Evolutionary conservation across 2,329 filamentous ascomycete genomes (phyloP).

Genomic region (Aspergillus uvarum): DNA sequence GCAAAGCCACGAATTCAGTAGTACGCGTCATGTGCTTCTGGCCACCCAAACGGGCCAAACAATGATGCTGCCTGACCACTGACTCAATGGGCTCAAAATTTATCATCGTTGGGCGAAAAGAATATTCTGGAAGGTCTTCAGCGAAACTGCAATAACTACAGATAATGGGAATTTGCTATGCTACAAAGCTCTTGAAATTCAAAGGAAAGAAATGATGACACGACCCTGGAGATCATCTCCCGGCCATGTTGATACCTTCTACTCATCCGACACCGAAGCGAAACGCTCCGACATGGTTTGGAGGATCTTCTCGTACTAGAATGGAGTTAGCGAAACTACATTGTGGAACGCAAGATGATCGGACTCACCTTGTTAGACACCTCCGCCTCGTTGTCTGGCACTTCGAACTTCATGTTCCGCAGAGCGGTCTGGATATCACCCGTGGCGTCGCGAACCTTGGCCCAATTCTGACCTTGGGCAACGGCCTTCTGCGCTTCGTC

Average conservation of each 20-base stretch:
- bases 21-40: conserved; percentile 21
- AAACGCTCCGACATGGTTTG: conserved; percentile 97
- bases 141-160: conserved; percentile 33
- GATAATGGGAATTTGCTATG: conserved; percentile 35
- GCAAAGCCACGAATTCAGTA: not conserved
- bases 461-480: conserved; percentile 85
- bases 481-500: conserved; percentile 97
- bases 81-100: not conserved
- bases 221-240: not conserved
- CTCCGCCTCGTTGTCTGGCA: conserved; percentile 77
- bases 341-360: not conserved
- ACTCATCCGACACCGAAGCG: conserved; percentile 93
- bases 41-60: conserved; percentile 16
- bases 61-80: conserved; percentile 14
- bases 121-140: conserved; percentile 3
- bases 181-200: conserved; percentile 26
- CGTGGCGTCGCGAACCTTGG: conserved; percentile 88
- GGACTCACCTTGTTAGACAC: conserved; percentile 76
- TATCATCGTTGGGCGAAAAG: not conserved
- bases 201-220: conserved; percentile 19
- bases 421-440: conserved; percentile 80
- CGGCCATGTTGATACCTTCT: conserved; percentile 34
- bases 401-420: conserved; percentile 94
- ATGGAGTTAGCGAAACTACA: conserved; percentile 40
- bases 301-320: conserved; percentile 84